Evolutionary conservation across 2,329 filamentous ascomycete genomes (phyloP), one percentile per base, ranked within the genome.

Genomic region (Diaporthe australafricana): DNA sequence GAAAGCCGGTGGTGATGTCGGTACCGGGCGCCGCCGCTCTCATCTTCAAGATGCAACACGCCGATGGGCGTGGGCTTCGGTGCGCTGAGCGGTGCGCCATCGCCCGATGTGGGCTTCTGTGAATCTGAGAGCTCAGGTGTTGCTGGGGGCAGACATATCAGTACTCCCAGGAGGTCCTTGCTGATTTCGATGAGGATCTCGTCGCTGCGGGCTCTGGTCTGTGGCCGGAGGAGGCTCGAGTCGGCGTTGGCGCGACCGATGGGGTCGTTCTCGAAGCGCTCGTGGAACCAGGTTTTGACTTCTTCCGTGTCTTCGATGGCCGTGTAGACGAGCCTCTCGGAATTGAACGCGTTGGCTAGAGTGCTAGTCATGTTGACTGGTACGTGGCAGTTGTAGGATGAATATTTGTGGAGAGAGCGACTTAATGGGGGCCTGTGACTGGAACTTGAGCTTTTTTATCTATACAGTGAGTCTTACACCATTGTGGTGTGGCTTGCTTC

Each of bases 261-360:
- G 11, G 76, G 74, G 66, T 82, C 80, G 17, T 71, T 71, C 47
- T 80, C 76, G 69, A 82, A 78, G 12, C 52, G 48, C 70, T 80
- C 74, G 32, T 82, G 74, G 72, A 82, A 79, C 22, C 70, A 70
- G n/a, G 76, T 74, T 56, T 82, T 79, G 38, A 78, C 78, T 2
- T 78, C 75, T 5, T 77, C 79, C 2, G 60, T 63, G 55, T 79
- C 75, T 56, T 81, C 78, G 12, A 82, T 75, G 3, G 80, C 80
- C 7, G 81, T 80, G 74, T 83, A 83, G 30, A 81, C 72, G 2
- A 85, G 80, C 8, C 82, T 78, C n/a, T 78, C 73, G 1, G 83
- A 84, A 60, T 71, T 74, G 76, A 82, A 84, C 22, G 68, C 68
- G 12, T 42, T 22, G 8, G 56, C 47, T 27, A 65, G 45, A 7